Evolutionary conservation across 768 basidiomycete genomes (phyloP).

Genomic region (Pisolithus marmoratus): DNA sequence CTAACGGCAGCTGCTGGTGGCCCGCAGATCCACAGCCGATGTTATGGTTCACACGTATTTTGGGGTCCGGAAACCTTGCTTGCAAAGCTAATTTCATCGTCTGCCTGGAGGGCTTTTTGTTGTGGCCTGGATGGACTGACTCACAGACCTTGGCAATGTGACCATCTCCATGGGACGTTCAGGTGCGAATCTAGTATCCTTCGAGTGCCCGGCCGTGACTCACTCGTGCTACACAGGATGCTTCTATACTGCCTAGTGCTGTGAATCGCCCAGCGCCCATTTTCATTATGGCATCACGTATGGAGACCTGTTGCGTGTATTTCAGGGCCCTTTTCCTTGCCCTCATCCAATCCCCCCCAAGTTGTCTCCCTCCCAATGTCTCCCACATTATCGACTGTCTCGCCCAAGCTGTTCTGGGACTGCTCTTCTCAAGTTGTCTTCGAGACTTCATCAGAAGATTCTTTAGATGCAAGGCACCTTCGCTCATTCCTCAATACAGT

Average conservation of each 20-base stretch:
- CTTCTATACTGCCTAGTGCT: not conserved
- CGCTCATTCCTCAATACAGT: conserved; percentile 26
- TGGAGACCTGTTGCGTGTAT: not conserved
- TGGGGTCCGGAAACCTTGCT: too few species aligned
- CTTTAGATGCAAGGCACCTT: conserved; percentile 10
- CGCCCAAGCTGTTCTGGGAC: not conserved
- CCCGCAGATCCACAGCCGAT: too few species aligned
- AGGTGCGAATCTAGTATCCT: not conserved
- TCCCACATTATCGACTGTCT: too few species aligned
- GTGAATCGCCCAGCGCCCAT: not conserved
- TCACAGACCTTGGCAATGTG: too few species aligned
- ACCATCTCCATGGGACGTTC: too few species aligned
- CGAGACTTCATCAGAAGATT: conserved; percentile 15
- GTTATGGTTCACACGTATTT: too few species aligned
- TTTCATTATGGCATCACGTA: not conserved
- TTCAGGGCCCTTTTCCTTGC: not conserved
- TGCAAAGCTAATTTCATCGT: too few species aligned
- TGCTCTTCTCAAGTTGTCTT: conserved; percentile 23
- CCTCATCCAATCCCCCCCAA: too few species aligned
- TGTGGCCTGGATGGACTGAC: too few species aligned
- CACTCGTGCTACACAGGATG: not conserved
- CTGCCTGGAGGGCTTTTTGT: too few species aligned
- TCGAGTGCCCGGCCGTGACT: not conserved
- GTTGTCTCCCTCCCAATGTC: too few species aligned
- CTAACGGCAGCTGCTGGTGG: too few species aligned